These are phyloP conservation scores for Isatis tinctoria DNA, from an alignment of 345 rosid genomes.

Conservation along the genomic window DNA sequence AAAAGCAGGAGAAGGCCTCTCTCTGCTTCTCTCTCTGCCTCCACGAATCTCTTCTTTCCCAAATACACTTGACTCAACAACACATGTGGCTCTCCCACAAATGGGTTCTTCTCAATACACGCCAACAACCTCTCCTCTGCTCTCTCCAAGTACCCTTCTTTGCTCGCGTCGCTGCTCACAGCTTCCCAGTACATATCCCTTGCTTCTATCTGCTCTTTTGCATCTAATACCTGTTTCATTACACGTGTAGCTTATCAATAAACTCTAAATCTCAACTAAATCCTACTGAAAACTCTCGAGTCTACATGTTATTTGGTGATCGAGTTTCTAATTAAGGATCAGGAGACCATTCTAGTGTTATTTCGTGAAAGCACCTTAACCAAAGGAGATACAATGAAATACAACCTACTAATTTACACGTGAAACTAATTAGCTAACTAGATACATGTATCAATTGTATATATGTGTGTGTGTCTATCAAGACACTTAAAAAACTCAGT, in stretches of 20 bases:
- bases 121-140: slow-evolving; percentile 47
- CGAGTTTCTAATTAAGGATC: neutral
- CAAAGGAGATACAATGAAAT: neutral
- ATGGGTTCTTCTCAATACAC: slow-evolving; percentile 65
- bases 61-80: slow-evolving; percentile 64
- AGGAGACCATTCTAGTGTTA: neutral
- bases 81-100: slow-evolving; percentile 80
- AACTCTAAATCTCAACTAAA: neutral
- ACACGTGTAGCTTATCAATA: slow-evolving; percentile 1
- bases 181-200: slow-evolving; percentile 79
- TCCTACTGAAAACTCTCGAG: neutral
- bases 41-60: slow-evolving; percentile 55
- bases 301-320: neutral
- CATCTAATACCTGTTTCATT: slow-evolving; percentile 41
- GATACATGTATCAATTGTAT: neutral
- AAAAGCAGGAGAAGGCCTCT: slow-evolving; percentile 59
- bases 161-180: slow-evolving; percentile 46
- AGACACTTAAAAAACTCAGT: neutral
- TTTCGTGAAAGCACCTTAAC: neutral
- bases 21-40: slow-evolving; percentile 59
- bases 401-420: neutral
- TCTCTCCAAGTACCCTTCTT: slow-evolving; percentile 39
- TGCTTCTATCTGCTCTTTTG: slow-evolving; percentile 54
- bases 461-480: neutral
- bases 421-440: neutral